Conservation (phyloP, 495 filamentous ascomycete genomes). For the Annulohypoxylon nitens region DNA sequence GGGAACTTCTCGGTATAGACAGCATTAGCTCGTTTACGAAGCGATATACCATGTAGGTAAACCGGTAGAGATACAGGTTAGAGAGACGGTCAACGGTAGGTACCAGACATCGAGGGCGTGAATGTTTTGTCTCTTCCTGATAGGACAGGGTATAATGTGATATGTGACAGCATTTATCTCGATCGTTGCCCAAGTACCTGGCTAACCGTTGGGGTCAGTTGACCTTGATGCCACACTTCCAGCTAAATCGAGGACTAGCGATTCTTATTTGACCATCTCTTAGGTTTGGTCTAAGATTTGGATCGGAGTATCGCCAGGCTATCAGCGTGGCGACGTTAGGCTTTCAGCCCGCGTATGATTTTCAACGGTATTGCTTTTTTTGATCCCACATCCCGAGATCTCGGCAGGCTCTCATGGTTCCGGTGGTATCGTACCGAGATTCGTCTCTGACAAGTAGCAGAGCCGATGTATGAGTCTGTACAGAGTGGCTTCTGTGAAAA, state of each 20-base stretch:
- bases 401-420: background rate
- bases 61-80: background rate
- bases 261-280: background rate
- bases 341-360: background rate
- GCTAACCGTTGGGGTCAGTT: constrained; percentile 21
- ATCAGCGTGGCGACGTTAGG: background rate
- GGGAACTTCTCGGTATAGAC: background rate
- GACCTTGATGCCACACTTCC: constrained; percentile 6
- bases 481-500: background rate
- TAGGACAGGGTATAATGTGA: constrained; percentile 19
- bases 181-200: constrained; percentile 3
- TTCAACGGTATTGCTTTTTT: constrained; percentile 13
- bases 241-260: background rate
- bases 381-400: constrained; percentile 5
- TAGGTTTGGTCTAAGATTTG: background rate
- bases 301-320: background rate
- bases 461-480: background rate
- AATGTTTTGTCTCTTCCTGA: background rate
- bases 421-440: background rate
- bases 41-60: background rate
- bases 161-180: constrained; percentile 8
- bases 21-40: constrained; percentile 11
- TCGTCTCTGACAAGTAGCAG: background rate
- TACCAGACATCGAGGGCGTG: background rate
- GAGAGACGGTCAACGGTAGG: background rate